Conservation (phyloP, 176 grass and related monocot genomes). For the Oryza brachyantha region DNA sequence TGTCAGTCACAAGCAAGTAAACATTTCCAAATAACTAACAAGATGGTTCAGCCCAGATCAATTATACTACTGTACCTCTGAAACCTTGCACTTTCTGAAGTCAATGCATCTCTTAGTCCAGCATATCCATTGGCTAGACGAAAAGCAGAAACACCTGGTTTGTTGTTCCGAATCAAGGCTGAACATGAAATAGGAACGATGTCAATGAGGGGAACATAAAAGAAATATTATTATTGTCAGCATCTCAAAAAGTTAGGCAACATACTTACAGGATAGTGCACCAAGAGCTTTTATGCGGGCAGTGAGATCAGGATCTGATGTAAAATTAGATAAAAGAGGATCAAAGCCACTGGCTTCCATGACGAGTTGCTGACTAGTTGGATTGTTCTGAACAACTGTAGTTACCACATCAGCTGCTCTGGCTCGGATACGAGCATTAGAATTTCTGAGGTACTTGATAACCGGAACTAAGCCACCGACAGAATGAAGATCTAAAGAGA, state of each 20-base stretch:
- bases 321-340: slow-evolving; percentile 80
- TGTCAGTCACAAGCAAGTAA: slow-evolving; percentile 2
- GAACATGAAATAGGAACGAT: slow-evolving; percentile 27
- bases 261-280: slow-evolving; percentile 78
- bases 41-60: too few relatives aligned
- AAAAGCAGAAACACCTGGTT: slow-evolving; percentile 69
- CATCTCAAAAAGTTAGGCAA: slow-evolving; percentile 3
- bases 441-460: slow-evolving; percentile 74
- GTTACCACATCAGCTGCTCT: slow-evolving; percentile 88
- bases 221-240: neutral
- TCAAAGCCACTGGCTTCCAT: slow-evolving; percentile 97
- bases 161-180: slow-evolving; percentile 91
- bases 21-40: neutral
- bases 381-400: slow-evolving; percentile 95
- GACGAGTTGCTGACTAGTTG: slow-evolving; percentile 80
- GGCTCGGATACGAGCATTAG: slow-evolving; percentile 74
- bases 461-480: slow-evolving; percentile 90
- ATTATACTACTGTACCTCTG: slow-evolving; percentile 48
- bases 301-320: slow-evolving; percentile 78
- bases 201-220: slow-evolving; percentile 25
- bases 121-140: slow-evolving; percentile 75
- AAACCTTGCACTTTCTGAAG: slow-evolving; percentile 65
- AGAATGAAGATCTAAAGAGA: slow-evolving; percentile 66
- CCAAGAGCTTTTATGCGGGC: slow-evolving; percentile 86
- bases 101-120: slow-evolving; percentile 76